Base-by-base conservation (phyloP, 2,329 filamentous ascomycete genomes). In the Xylariaceae sp. region DNA sequence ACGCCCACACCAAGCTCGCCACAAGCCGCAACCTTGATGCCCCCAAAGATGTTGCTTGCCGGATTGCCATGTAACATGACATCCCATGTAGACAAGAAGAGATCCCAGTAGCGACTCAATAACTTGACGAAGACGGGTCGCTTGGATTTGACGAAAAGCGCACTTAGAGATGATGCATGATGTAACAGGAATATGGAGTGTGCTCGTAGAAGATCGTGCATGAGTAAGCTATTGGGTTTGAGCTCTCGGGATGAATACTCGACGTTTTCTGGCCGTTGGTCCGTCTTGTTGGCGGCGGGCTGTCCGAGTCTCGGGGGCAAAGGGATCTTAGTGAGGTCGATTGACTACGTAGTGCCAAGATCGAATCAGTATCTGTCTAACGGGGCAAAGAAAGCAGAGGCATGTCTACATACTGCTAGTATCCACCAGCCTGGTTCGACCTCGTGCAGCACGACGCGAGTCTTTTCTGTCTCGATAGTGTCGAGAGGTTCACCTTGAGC, bases 351-450 rank as follows among this genome's bases (percentile, higher is more conserved):
- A 1, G 8, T 4, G 39, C 15, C 18, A 20, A 52, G 2, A n/a
- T 45, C 11, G 11, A 36, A 52, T 67, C 29, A 66, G 55, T 36
- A 39, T 37, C 26, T 9, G 18, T 20, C 15, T 26, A 8, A 21
- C 9, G 9, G 10, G 9, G 36, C n/a, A 30, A 6, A 44, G 30
- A 30, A 33, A 21, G 6, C 15, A 21, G 33, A 40, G 9, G 18
- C 23, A 23, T 26, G 33, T 36, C 23, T 20, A 55, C 89, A 68
- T 78, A 95, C 92, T 57, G 91, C 92, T 55, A 97, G 77, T 58
- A 97, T 86, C 95, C 95, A 99, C 94, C 94, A 99, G 24, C 89
- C 89, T 13, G 83, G 77, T 71, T 99, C 93, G 60, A 99, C 75
- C 75, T 99, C 92, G 65, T 91, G 85, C 37, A 97, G 76, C 27